Percentiles rank a stretch among this genome's conserved stretches.
Evolutionary conservation across 2,329 filamentous ascomycete genomes (phyloP).

Genomic region (Ustulina deusta): DNA sequence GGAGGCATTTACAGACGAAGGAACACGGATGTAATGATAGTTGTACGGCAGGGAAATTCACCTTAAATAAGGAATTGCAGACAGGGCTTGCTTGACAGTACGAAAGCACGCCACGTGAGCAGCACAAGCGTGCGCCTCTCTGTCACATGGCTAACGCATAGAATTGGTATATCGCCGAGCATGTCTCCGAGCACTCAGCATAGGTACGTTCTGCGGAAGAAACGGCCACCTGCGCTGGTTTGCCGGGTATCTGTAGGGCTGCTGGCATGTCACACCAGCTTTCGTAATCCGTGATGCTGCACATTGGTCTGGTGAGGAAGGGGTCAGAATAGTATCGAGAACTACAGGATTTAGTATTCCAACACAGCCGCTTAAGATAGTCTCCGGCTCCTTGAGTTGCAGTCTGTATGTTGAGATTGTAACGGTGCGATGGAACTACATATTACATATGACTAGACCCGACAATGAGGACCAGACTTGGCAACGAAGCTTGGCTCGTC

Average conservation of each 20-base stretch:
- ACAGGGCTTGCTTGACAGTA: conserved; percentile 21
- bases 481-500: conserved; percentile 46
- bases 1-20: conserved; percentile 24
- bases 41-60: conserved; percentile 21
- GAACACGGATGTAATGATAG: conserved; percentile 24
- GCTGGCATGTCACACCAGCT: conserved; percentile 8
- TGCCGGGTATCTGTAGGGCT: conserved; percentile 18
- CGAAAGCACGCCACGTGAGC: conserved; percentile 21
- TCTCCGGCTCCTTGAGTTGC: not conserved
- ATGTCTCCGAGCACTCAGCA: conserved; percentile 9
- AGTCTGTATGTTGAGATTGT: conserved; percentile 18
- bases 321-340: conserved; percentile 8
- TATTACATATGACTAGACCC: conserved; percentile 39
- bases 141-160: conserved; percentile 11
- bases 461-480: conserved; percentile 46
- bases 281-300: conserved; percentile 6
- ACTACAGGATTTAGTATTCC: not conserved
- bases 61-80: conserved; percentile 6
- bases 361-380: not conserved
- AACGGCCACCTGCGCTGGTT: conserved; percentile 18
- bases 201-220: conserved; percentile 14
- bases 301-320: conserved; percentile 16
- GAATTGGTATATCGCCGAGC: conserved; percentile 29
- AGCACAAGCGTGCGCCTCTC: conserved; percentile 16
- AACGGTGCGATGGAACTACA: conserved; percentile 20